phyloP scores from a whole-genome alignment of 495 filamentous ascomycete genomes.

The Neurospora tetrasperma region DNA sequence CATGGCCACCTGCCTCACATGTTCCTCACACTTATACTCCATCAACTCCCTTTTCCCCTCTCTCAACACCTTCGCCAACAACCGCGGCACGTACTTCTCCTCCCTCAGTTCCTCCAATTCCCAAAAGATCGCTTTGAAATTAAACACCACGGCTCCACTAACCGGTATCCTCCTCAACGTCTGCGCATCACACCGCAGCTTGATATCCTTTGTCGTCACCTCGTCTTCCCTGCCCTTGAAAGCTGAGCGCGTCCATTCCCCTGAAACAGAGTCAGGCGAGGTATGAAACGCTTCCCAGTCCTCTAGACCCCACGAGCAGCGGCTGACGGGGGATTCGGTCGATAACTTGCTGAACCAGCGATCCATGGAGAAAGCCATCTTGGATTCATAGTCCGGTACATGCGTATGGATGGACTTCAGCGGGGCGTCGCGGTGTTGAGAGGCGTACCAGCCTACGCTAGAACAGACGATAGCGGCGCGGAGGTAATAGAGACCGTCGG shows the following conservation, averaged over 20 bases:
- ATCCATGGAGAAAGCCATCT: conserved; percentile 86
- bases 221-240: conserved; percentile 19
- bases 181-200: conserved; percentile 88
- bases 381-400: conserved; percentile 83
- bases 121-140: conserved; percentile 87
- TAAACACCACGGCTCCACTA: conserved; percentile 68
- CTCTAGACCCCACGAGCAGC: conserved; percentile 83
- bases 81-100: conserved; percentile 62
- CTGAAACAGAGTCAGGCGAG: conserved; percentile 1
- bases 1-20: conserved; percentile 66
- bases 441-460: conserved; percentile 71
- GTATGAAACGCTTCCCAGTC: conserved; percentile 62
- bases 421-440: conserved; percentile 60
- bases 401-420: conserved; percentile 66
- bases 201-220: conserved; percentile 48
- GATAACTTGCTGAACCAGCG: conserved; percentile 78
- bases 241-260: conserved; percentile 14
- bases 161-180: conserved; percentile 75
- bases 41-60: conserved; percentile 68
- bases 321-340: conserved; percentile 66
- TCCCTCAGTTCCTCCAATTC: conserved; percentile 60
- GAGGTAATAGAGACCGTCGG: conserved; percentile 64
- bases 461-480: conserved; percentile 74
- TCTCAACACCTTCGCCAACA: conserved; percentile 56
- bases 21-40: conserved; percentile 80